Evolutionary conservation across 164 flowering plant genomes (phyloP).

Genomic region (Liquidambar formosana): DNA sequence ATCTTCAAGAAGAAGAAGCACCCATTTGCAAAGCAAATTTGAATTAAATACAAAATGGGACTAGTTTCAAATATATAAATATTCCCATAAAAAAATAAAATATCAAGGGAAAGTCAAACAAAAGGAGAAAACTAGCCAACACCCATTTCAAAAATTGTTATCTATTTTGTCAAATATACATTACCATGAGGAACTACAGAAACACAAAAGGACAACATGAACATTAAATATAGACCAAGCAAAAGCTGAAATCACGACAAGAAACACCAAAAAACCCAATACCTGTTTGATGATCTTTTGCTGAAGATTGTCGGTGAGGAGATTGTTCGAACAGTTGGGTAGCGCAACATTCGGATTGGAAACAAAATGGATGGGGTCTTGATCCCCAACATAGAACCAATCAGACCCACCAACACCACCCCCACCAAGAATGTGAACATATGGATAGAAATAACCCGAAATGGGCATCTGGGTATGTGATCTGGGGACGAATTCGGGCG

Average conservation of each 20-base stretch:
- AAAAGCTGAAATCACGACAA: too few relatives aligned
- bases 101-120: neutral
- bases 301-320: slow-evolving; percentile 64
- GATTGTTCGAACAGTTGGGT: slow-evolving; percentile 42
- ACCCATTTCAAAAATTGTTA: neutral
- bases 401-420: slow-evolving; percentile 33
- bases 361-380: slow-evolving; percentile 45
- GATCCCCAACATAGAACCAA: slow-evolving; percentile 71
- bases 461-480: slow-evolving; percentile 56
- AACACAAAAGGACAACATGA: neutral
- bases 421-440: slow-evolving; percentile 52
- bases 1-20: neutral
- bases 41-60: neutral
- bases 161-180: too few relatives aligned
- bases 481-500: slow-evolving; percentile 91
- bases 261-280: neutral
- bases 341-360: slow-evolving; percentile 23
- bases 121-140: neutral
- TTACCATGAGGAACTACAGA: neutral
- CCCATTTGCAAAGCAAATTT: neutral
- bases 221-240: neutral
- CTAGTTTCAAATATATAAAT: neutral
- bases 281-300: slow-evolving; percentile 91
- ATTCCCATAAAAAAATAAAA: neutral
- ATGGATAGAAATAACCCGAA: slow-evolving; percentile 72